phyloP scores from a whole-genome alignment of 2,329 filamentous ascomycete species.

The Xylariaceae sp. region DNA sequence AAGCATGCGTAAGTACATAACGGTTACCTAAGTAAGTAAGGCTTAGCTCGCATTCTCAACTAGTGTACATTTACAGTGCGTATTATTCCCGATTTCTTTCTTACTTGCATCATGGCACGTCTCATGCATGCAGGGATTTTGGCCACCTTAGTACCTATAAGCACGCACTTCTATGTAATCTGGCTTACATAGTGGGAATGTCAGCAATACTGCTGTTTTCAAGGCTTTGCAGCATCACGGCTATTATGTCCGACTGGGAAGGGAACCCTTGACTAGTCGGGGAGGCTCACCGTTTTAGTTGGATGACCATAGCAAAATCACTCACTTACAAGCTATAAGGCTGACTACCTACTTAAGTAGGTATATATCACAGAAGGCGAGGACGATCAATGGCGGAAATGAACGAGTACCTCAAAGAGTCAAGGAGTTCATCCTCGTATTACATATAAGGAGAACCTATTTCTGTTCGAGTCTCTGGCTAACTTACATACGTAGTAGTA shows the following conservation, averaged over 20 bases:
- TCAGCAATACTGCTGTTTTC: conserved; percentile 13
- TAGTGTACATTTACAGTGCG: conserved; percentile 8
- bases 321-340: conserved; percentile 20
- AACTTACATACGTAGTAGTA: conserved; percentile 1
- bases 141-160: conserved; percentile 3
- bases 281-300: conserved; percentile 6
- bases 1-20: too few relatives aligned
- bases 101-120: conserved; percentile 20
- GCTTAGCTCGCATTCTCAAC: too few relatives aligned
- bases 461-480: background rate
- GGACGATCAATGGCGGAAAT: conserved; percentile 8
- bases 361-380: conserved; percentile 8
- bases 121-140: conserved; percentile 23
- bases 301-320: conserved; percentile 11
- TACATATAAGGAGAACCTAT: background rate
- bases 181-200: conserved; percentile 21
- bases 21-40: too few relatives aligned
- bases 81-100: conserved; percentile 18
- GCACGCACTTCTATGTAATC: conserved; percentile 9
- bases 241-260: conserved; percentile 1
- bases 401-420: conserved; percentile 14
- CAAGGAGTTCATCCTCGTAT: conserved; percentile 13
- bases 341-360: too few relatives aligned
- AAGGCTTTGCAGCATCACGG: background rate
- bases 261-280: conserved; percentile 2